Base-by-base conservation (phyloP, 805 yeast species). In the Cephaloascus albidus region DNA sequence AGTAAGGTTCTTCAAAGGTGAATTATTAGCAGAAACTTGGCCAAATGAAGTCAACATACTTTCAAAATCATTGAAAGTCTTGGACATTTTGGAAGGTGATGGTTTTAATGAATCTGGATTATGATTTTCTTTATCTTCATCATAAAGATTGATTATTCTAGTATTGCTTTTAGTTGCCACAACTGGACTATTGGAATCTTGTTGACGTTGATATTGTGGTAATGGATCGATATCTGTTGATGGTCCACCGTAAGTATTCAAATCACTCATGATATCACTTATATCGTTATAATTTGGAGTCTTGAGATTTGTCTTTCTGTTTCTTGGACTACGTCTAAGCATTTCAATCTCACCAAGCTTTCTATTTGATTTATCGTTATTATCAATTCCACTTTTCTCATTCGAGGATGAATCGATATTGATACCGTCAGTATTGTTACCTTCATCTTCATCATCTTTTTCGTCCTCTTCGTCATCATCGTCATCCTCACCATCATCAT, bases 131-230 rank as follows among this genome's bases (percentile, higher is more conserved):
- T 60, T 59, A 57, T 45, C 56, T 33, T 53, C 61, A 28, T 66
- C 75, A 41, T 69, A 73, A n/a, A 74, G 44, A 43, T 71, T 73
- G 36, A 74, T 74, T 18, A 74, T 65, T 33, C 78, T 62, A 3
- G 80, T 74, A 46, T 73, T 74, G 33, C 70, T 55, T 48, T 74
- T 74, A 4, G 73, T 71, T n/a, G 80, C 80, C 6, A 18, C 20
- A 18, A 19, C 32, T 18, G 35, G 19, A 16, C 16, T 28, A 4
- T 17, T 18, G 3, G 51, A 50, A 2, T 63, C 63, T 8, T 23
- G 28, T 23, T 23, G 28, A 17, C 38, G 48, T 27, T 53, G 61
- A 12, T 23, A 23, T 32, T 58, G 62, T 6, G 70, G 70, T 30
- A 66, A 45, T 1, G 65, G 63, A 43, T 67, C 73, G 12, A 67